These are phyloP conservation scores for Aspergillus sclerotioniger DNA, from an alignment of 495 filamentous ascomycete species.

Conservation along the genomic window DNA sequence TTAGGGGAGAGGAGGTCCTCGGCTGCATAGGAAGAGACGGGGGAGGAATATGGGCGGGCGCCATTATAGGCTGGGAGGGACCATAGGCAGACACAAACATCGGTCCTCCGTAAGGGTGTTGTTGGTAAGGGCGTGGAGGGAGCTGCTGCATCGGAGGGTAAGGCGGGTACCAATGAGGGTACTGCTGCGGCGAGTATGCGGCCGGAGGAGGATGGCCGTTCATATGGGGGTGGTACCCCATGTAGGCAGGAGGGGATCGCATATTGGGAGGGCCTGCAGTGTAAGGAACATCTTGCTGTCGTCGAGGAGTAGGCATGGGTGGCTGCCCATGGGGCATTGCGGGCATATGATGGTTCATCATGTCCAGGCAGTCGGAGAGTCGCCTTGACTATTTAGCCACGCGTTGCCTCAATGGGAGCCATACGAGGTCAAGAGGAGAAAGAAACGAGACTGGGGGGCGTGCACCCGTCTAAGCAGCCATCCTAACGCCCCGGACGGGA, in stretches of 20 bases:
- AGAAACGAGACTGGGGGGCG: conserved; percentile 21
- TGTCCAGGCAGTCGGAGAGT: conserved; percentile 39
- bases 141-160: conserved; percentile 51
- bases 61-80: conserved; percentile 42
- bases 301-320: conserved; percentile 47
- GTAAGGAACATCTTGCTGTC: conserved; percentile 51
- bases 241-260: conserved; percentile 44
- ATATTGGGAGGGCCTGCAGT: conserved; percentile 44
- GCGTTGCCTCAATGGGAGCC: conserved; percentile 47
- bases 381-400: conserved; percentile 43
- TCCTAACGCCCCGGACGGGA: conserved; percentile 25
- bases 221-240: conserved; percentile 47
- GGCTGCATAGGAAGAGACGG: conserved; percentile 39
- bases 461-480: conserved; percentile 38
- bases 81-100: conserved; percentile 53
- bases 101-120: conserved; percentile 42
- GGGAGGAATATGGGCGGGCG: conserved; percentile 38
- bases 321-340: conserved; percentile 55
- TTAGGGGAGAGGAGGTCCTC: conserved; percentile 40
- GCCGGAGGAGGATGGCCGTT: conserved; percentile 43
- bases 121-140: conserved; percentile 39
- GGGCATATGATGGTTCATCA: conserved; percentile 57
- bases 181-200: conserved; percentile 44
- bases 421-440: conserved; percentile 34
- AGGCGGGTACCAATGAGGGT: conserved; percentile 45